These are phyloP conservation scores for Cymbopogon citratus DNA, from an alignment of 176 grass and related monocot species.

Conservation along the genomic window DNA sequence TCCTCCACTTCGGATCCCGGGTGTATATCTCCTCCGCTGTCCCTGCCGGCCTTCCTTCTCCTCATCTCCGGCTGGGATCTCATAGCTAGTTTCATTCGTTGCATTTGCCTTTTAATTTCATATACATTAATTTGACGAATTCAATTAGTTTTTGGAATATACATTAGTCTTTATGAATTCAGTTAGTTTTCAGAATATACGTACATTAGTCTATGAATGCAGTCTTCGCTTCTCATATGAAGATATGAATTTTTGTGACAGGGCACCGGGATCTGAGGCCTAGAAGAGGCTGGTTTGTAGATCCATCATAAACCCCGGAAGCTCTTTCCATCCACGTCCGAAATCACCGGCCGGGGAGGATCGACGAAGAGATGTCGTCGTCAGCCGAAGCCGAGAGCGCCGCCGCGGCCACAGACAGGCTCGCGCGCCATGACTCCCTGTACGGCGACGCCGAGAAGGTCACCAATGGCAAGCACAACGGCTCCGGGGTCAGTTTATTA, in stretches of 20 bases:
- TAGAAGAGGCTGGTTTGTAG: neutral
- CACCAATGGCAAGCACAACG: slow-evolving; percentile 22
- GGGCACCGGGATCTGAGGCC: neutral
- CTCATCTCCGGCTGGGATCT: no score
- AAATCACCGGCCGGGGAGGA: neutral
- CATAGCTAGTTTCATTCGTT: no score
- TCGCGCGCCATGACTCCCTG: slow-evolving; percentile 44
- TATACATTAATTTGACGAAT: no score
- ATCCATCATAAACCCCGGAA: neutral
- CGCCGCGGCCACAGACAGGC: neutral
- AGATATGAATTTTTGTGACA: neutral
- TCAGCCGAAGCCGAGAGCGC: neutral
- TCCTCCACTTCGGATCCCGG: no score
- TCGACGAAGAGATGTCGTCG: slow-evolving; percentile 24
- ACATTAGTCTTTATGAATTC: no score
- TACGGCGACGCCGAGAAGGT: slow-evolving; percentile 53
- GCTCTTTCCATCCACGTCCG: neutral
- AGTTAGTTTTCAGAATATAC: no score
- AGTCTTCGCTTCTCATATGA: neutral
- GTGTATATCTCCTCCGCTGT: no score
- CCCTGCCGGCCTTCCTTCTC: no score
- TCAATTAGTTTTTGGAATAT: no score
- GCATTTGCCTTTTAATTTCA: no score
- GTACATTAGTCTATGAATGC: no score
- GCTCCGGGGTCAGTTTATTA: slow-evolving; percentile 17